A percentile compares a stretch with the other conserved stretches of the same genome.
phyloP scores from a whole-genome alignment of 2,329 filamentous ascomycete species.

The Cytospora schulzeri region DNA sequence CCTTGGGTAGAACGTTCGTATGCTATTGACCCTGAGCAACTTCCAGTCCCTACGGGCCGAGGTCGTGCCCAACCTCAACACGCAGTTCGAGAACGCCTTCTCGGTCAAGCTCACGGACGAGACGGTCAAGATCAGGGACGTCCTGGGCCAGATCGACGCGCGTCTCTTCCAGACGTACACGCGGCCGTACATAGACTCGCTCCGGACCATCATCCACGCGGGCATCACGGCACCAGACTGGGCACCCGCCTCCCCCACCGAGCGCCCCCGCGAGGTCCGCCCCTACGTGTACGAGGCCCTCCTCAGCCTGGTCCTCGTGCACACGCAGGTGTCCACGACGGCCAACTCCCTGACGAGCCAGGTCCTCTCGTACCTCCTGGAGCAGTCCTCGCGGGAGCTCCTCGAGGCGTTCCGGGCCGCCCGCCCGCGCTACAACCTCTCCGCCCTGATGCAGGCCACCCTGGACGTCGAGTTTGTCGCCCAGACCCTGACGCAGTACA shows the following conservation, averaged over 20 bases:
- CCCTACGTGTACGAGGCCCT: conserved; percentile 90
- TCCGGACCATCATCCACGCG: conserved; percentile 69
- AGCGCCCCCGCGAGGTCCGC: conserved; percentile 72
- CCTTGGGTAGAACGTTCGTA: conserved; percentile 73
- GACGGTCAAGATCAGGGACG: conserved; percentile 86
- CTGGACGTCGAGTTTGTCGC: conserved; percentile 96
- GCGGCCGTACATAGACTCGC: conserved; percentile 68
- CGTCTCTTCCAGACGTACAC: conserved; percentile 93
- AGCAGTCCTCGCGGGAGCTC: conserved; percentile 78
- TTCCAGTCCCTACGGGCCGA: conserved; percentile 80
- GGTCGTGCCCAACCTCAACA: conserved; percentile 83
- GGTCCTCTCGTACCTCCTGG: conserved; percentile 84
- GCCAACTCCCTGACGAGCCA: conserved; percentile 74
- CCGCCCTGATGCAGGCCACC: conserved; percentile 92
- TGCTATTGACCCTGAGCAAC: conserved; percentile 92
- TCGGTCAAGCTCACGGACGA: conserved; percentile 94
- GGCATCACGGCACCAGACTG: conserved; percentile 74
- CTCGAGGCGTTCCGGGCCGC: conserved; percentile 73
- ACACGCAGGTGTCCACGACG: conserved; percentile 85
- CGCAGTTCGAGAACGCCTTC: conserved; percentile 91
- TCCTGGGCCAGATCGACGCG: conserved; percentile 85
- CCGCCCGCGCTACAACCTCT: conserved; percentile 70
- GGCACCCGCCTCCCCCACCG: conserved; percentile 57
- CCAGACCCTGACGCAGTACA: conserved; percentile 89
- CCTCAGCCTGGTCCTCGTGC: conserved; percentile 83